Base-by-base conservation (phyloP, 371 early-diverging fungal genomes). In the Lichtheimia hyalospora region DNA sequence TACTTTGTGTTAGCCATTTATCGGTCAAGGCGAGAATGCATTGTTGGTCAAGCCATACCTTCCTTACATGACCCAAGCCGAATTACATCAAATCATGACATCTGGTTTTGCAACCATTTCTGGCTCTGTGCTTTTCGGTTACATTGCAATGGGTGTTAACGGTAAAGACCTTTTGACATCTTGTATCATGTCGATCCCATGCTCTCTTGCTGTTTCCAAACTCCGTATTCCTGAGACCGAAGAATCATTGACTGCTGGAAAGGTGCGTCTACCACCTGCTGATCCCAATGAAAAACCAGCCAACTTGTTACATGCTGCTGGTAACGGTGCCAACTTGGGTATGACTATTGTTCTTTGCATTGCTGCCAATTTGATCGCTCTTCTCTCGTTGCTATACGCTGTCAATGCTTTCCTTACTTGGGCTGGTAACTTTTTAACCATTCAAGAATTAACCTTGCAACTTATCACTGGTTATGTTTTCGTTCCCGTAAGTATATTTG, bases 171-270 rank as follows among this genome's bases (percentile, higher is more conserved):
- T 92, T 7, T 77, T 92, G 68, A 93, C 95, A 1, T 86, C 92
- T 3, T 95, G 94, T 71, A 82, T 95, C 82, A 95, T 95, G 95
- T 96, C 96, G 13, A 88, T 94, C 46, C 96, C 96, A 1, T 90
- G 92, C 70, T 89, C 92, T 4, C 69, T 96, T 24, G 87, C 92
- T 28, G 81, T 96, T 51, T 91, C 93, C 77, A 94, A 94, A 78
- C 60, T 68, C 10, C 63, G 68, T 27, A 88, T 83, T 66, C 96
- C 96, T 2, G 96, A 96, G 70, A 85, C 78, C 16, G 93, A 91
- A 55, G 87, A 87, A 43, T 85, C 94, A 10, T 54, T 89, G 63
- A 89, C 95, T 27, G 86, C 77, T 52, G 86, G 89, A 6, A 71
- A 69, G 27, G 84, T 88, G 14, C 46, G 10, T 5, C 18, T 46